Percentiles rank a stretch among this genome's conserved stretches.
Evolutionary conservation across 371 early-diverging fungal species (phyloP).

Genomic region (Lichtheimia corymbifera): DNA sequence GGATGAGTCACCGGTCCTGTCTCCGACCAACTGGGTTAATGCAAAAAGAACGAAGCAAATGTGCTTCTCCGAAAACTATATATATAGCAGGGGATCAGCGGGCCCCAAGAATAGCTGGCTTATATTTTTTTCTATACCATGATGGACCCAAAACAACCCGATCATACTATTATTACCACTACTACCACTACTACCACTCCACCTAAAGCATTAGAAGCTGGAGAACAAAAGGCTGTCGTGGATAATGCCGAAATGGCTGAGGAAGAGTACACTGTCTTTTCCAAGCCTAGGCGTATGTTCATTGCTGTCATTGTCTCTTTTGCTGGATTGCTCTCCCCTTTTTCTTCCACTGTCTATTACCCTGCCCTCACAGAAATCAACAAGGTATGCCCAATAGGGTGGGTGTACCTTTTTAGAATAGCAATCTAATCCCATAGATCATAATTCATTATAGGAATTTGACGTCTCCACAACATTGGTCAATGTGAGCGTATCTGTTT

Average conservation of each 20-base stretch:
- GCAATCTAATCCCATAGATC: background rate
- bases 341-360: conserved; percentile 28
- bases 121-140: too few relatives aligned
- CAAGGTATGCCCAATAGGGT: conserved; percentile 14
- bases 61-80: too few relatives aligned
- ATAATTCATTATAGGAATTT: conserved; percentile 12
- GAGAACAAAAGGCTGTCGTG: too few relatives aligned
- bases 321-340: conserved; percentile 26
- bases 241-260: background rate
- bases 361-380: conserved; percentile 24
- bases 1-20: too few relatives aligned
- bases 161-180: too few relatives aligned
- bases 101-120: too few relatives aligned
- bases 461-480: conserved; percentile 14
- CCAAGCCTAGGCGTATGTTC: conserved; percentile 7
- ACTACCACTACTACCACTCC: too few relatives aligned
- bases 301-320: conserved; percentile 20
- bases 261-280: conserved; percentile 11
- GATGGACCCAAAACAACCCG: too few relatives aligned
- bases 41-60: too few relatives aligned
- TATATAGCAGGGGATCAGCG: too few relatives aligned
- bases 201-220: too few relatives aligned
- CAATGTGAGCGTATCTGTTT: conserved; percentile 20
- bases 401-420: background rate
- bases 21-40: too few relatives aligned